Evolutionary conservation across 2,329 filamentous ascomycete species (phyloP).

Genomic region (Xylaria sp.): DNA sequence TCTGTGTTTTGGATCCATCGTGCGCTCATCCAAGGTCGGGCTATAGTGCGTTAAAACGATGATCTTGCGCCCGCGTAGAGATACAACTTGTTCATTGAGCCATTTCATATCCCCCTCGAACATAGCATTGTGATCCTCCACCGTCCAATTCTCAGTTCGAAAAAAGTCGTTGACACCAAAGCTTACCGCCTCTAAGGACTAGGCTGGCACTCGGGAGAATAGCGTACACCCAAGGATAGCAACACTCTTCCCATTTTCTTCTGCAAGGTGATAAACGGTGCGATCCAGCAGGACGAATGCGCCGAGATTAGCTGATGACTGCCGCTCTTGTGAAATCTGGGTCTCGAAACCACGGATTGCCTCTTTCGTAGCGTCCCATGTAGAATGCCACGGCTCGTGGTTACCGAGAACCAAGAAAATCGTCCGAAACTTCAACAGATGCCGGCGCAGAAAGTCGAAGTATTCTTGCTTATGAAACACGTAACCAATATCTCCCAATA

Average conservation of each 20-base stretch:
- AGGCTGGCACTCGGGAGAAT: conserved; percentile 52
- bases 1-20: conserved; percentile 44
- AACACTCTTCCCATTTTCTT: conserved; percentile 40
- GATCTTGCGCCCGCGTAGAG: conserved; percentile 32
- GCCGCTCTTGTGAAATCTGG: conserved; percentile 27
- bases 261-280: neutral
- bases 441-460: conserved; percentile 52
- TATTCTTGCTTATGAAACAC: conserved; percentile 48
- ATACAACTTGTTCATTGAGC: conserved; percentile 47
- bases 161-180: conserved; percentile 59
- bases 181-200: conserved; percentile 47
- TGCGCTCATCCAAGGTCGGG: conserved; percentile 44
- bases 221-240: conserved; percentile 55
- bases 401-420: conserved; percentile 62
- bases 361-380: conserved; percentile 42
- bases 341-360: conserved; percentile 44
- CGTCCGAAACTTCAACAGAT: conserved; percentile 53
- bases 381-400: conserved; percentile 58
- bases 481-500: conserved; percentile 63
- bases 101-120: conserved; percentile 50
- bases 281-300: conserved; percentile 50
- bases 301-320: conserved; percentile 30
- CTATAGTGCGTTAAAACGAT: conserved; percentile 52
- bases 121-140: conserved; percentile 45
- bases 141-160: conserved; percentile 49